These are phyloP conservation scores for Plasmodium fragile DNA, from an alignment of 169 alveolate genomes.

Conservation along the genomic window DNA sequence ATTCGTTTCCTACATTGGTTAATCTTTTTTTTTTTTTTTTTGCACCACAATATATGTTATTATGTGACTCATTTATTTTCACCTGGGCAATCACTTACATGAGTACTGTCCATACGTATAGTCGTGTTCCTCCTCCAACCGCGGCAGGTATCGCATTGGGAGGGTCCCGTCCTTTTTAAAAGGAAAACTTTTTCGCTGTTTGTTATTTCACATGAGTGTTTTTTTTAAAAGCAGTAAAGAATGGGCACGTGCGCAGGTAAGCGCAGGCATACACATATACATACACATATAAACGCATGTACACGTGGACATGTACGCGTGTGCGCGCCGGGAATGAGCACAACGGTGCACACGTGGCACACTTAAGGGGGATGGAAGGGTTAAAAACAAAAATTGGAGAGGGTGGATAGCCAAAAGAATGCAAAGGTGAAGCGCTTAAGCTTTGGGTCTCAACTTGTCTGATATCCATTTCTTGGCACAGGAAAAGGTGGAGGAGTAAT, in stretches of 20 bases:
- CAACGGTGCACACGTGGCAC: background rate
- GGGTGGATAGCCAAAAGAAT: background rate
- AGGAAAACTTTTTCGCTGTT: background rate
- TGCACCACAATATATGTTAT: background rate
- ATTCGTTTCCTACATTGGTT: background rate
- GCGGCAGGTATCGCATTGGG: background rate
- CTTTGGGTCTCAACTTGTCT: constrained; percentile 45
- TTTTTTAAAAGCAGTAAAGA: background rate
- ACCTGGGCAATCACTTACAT: background rate
- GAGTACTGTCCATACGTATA: background rate
- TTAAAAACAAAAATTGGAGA: background rate
- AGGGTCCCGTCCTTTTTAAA: background rate
- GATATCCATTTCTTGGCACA: constrained; percentile 72
- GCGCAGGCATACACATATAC: background rate
- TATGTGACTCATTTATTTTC: background rate
- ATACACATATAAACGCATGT: background rate
- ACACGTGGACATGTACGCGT: background rate
- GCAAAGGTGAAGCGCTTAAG: background rate
- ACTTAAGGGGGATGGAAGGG: background rate
- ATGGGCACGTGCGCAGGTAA: background rate
- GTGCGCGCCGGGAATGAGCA: background rate
- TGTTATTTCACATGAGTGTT: background rate
- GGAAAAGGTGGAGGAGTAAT: constrained; percentile 37
- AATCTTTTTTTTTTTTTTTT: too few relatives aligned
- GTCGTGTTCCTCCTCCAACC: background rate